Evolutionary conservation across 2,329 filamentous ascomycete species (phyloP), one percentile per base, ranked within the genome.

Genomic region (Leptoxyphium fumago): DNA sequence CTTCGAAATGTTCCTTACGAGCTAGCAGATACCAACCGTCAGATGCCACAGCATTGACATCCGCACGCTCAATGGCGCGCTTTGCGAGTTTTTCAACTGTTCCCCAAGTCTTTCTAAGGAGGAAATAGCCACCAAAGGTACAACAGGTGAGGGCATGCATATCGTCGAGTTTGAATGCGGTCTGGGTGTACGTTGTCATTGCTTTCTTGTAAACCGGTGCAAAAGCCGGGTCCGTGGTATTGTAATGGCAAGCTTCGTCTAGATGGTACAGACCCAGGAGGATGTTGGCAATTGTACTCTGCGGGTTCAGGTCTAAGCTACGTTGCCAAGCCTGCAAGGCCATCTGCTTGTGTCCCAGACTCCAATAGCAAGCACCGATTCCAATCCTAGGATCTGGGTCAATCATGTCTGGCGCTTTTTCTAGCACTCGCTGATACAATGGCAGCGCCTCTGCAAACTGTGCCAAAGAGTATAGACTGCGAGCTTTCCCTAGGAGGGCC

Each of bases 11-110:
- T 50, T 89, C 85, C 61, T 94, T 95, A 48, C 88, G 75, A 26
- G 87, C 91, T 36, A 96, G 75, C 8, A 96, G 67, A 64, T 95
- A 98, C 88, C 89, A 96, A 30, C 91, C 93, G 60, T 98, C 93
- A 64, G 89, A 94, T 18, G 89, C 89, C 61, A 96, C 86, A 2
- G 88, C 85, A 61, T 94, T 94, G 53, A 96, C 85, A 59, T 98
- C 91, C 2, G 91, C 96, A 55, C 85, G 82, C 57, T 95, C 86
- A 49, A 98, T 95, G 6, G 91, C 88, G 61, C 91, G 91, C 60
- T 88, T 83, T 7, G 89, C 85, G 14, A 98, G 72, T 15, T 80
- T 79, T 52, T 96, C 87, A 9, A 91, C 87, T 47, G 86, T 87
- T 18, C 77, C 67, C 63, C 86, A 82, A 8, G 79, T 77, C 60